A percentile compares a stretch with the other conserved stretches of the same genome.
Evolutionary conservation across 805 yeast genomes (phyloP).

Genomic region (Lipomyces sp.): DNA sequence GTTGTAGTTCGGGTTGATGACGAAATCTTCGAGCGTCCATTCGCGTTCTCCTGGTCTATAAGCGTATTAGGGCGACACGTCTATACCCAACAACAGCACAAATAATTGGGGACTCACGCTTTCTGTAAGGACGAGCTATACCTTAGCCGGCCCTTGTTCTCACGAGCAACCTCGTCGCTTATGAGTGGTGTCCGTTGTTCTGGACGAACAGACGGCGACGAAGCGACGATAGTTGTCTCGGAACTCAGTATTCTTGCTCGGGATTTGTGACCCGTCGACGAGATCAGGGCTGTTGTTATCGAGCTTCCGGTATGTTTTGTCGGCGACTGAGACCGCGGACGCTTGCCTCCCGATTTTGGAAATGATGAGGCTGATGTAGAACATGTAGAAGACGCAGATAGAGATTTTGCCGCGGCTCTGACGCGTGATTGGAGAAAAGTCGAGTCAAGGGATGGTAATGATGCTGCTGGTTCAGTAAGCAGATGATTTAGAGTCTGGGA

Average conservation of each 20-base stretch:
- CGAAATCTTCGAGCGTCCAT: constrained; percentile 51
- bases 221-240: neutral
- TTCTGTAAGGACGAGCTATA: constrained; percentile 26
- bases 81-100: neutral
- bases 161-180: constrained; percentile 32
- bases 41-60: constrained; percentile 38
- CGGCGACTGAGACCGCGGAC: neutral
- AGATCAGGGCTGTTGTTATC: neutral
- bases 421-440: neutral
- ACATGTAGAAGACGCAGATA: neutral
- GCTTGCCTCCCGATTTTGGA: neutral
- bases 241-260: neutral
- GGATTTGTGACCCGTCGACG: neutral
- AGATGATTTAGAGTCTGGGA: constrained; percentile 9
- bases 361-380: neutral
- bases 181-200: constrained; percentile 20
- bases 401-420: neutral
- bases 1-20: constrained; percentile 46
- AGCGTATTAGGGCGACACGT: neutral
- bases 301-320: neutral
- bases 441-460: constrained; percentile 6
- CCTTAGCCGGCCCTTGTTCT: constrained; percentile 32
- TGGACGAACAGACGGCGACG: neutral
- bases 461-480: neutral
- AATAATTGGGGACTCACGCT: constrained; percentile 18